Percentiles rank a stretch among this genome's conserved stretches.
phyloP scores from a whole-genome alignment of 106 monocot species.

The Allium sativum region DNA sequence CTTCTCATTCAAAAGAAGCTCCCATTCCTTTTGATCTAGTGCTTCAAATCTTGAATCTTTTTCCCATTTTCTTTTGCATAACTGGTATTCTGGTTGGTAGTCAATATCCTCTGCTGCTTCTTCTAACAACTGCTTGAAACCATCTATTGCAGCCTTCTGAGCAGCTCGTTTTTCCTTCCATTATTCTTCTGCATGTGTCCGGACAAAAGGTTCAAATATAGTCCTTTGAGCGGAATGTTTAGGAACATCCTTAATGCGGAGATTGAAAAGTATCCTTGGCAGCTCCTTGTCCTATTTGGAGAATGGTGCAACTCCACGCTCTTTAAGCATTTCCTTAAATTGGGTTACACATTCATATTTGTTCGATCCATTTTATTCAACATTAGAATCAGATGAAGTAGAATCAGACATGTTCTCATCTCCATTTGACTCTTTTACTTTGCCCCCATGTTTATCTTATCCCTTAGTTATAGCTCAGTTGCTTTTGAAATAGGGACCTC shows the following conservation, averaged over 20 bases:
- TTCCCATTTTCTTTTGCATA: conserved; percentile 92
- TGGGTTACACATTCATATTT: no score
- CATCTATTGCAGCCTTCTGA: conserved; percentile 79
- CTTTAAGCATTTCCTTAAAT: conserved; percentile 99
- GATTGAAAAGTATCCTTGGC: conserved; percentile 94
- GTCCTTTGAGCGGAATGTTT: conserved; percentile 60
- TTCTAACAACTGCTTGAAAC: conserved; percentile 72
- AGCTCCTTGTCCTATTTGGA: no score
- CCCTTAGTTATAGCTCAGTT: no score
- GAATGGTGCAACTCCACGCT: conserved; percentile 86
- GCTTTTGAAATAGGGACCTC: no score
- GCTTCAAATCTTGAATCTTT: conserved; percentile 70
- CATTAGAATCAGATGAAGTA: no score
- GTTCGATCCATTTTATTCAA: no score
- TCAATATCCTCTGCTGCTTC: conserved; percentile 89
- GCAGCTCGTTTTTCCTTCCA: conserved; percentile 89
- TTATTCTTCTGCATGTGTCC: conserved; percentile 92
- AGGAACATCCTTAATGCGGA: conserved; percentile 91
- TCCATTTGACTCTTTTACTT: no score
- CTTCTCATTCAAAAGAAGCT: conserved; percentile 81
- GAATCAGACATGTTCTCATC: no score
- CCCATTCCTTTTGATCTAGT: conserved; percentile 78
- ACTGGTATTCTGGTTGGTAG: conserved; percentile 55
- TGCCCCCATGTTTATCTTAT: no score
- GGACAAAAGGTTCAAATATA: conserved; percentile 87